Conservation (phyloP, 2,329 filamentous ascomycete genomes). For the Aureobasidium namibiae region DNA sequence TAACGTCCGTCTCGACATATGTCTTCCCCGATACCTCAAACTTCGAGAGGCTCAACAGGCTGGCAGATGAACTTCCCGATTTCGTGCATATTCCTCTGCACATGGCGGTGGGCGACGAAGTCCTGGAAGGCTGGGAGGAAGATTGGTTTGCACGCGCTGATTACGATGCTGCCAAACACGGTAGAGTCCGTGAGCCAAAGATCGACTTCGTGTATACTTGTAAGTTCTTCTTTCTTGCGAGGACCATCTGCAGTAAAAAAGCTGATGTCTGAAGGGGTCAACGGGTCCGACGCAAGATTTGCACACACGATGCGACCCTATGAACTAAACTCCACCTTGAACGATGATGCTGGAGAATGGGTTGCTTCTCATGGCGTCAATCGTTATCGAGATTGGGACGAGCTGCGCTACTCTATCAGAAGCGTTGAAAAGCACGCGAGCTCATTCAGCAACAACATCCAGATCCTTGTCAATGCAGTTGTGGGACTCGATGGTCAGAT, state of each 20-base stretch:
- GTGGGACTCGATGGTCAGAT: constrained; percentile 10
- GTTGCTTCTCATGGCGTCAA: constrained; percentile 35
- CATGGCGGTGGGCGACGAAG: constrained; percentile 29
- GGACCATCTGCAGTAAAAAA: too few relatives aligned
- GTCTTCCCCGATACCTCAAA: not conserved
- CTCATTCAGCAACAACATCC: constrained; percentile 35
- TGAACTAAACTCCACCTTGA: constrained; percentile 34
- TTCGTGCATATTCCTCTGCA: constrained; percentile 35
- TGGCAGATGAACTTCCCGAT: constrained; percentile 27
- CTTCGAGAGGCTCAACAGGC: constrained; percentile 15
- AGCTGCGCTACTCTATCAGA: constrained; percentile 37
- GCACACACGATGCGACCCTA: constrained; percentile 30
- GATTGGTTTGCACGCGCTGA: constrained; percentile 32
- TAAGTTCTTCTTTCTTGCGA: constrained; percentile 13
- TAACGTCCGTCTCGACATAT: not conserved
- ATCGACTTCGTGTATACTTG: constrained; percentile 38
- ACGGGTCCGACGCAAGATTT: constrained; percentile 34
- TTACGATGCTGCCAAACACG: constrained; percentile 25
- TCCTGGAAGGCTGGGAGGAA: constrained; percentile 36
- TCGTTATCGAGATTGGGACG: constrained; percentile 39
- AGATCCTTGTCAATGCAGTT: constrained; percentile 37
- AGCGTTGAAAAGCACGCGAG: constrained; percentile 35
- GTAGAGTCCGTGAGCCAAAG: constrained; percentile 30
- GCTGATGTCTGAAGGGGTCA: constrained; percentile 28
- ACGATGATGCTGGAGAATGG: constrained; percentile 35